Base-by-base conservation (phyloP, 1,284 basidiomycete genomes). In the Ganoderma multipileum region DNA sequence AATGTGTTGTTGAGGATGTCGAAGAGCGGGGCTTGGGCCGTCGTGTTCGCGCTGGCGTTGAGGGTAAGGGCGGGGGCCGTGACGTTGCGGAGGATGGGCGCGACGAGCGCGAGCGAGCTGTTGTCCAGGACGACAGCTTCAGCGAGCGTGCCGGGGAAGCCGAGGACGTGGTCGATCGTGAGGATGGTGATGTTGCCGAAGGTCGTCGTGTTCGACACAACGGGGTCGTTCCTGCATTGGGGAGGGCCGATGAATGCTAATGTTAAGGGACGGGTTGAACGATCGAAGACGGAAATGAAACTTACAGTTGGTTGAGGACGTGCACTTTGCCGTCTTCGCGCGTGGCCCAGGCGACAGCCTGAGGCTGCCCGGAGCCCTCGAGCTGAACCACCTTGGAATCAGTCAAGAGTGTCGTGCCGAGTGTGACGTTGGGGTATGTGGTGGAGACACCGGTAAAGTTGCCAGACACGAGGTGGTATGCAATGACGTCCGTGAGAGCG, bases 331-430 rank as follows among this genome's bases (percentile, higher is more conserved):
- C 83, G 68, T 86, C 81, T 11, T 63, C 74, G 44, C 67, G 73
- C 44, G 81, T 83, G 26, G 87, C 83, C 89, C 89, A 90, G 0
- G 86, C 87, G 14, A 94, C 79, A 8, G 91, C 93, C 73, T 93
- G 91, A 12, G 82, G 71, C 82, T 82, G 4, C 84, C 63, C 67
- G 2, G 38, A 28, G 11, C 38, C 89, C 75, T 89, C 88, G 0
- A 91, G 84, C 39, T 76, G 78, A 4, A 90, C 89, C 23, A 83
- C 73, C 0, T 78, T 68, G 0, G 84, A 75, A 61, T 86, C 82
- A 60, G 85, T 86, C 60, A 92, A 81, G 18, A 90, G 81, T 0
- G 92, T 91, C 52, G 89, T 84, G 3, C 89, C 89, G 64, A 94
- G 80, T 0, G 91, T 92, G 65, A 86, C 80, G 71, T 87, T 87